Evolutionary conservation across 129 eudicot species (phyloP), one percentile per base, ranked within the genome.

Genomic region (Lactuca sativa): DNA sequence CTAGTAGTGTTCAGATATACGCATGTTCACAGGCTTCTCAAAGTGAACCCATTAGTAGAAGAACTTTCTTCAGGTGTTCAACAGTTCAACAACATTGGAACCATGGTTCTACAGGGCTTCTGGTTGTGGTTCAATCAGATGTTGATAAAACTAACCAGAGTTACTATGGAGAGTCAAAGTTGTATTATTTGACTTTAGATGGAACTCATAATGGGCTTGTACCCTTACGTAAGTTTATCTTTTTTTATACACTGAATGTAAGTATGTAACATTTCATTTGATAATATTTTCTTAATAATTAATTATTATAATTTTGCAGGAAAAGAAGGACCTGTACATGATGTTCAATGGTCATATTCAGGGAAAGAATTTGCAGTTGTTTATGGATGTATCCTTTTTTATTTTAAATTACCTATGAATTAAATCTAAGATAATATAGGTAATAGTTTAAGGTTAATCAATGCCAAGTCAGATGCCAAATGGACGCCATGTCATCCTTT

Each of bases 91-190:
- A 80, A 74, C 84, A 66, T 58, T 93, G 99, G 99, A 93, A 93
- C 82, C 13, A 25, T 59, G 95, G 97, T 54, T 89, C 99, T 56
- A 89, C 95, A 49, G 99, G 99, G 65, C 87, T 93, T 65, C 81
- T 93, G 66, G 82, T 87, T 76, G 79, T 90, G 74, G 97, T 83
- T 53, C 99, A 87, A 74, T 41, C 97, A 48, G 99, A 93, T 87
- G 97, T 93, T 70, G 99, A 93, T 80, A 90, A 89, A 87, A 93
- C 97, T 9, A 93, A 93, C 70, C 99, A 93, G 78, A 93, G 99
- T 87, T 93, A 93, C 82, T 93, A 93, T 78, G 99, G 99, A 73
- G 97, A 90, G 69, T 72, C 99, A 58, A 93, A 89, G 83, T 59
- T 93, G 52, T 74, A 85, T 75, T 93, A 93, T 81, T 83, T 93